Conservation (phyloP, 495 filamentous ascomycete genomes). For the Penicillium pancosmium region DNA sequence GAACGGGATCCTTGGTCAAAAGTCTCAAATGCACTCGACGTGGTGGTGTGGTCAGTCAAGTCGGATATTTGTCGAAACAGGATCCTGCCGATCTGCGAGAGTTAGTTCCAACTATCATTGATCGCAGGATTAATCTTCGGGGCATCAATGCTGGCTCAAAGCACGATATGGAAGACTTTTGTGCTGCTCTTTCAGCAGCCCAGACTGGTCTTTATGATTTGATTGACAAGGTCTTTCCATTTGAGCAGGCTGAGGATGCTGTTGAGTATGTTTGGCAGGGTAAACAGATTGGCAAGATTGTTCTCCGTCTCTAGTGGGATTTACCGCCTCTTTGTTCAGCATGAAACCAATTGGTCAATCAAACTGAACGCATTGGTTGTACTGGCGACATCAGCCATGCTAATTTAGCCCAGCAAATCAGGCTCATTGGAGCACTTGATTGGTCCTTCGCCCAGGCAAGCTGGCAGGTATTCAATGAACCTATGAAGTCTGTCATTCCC, state of each 20-base stretch:
- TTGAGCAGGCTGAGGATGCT: slow-evolving; percentile 40
- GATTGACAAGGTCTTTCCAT: slow-evolving; percentile 33
- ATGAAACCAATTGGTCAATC: too few species aligned
- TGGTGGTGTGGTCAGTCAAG: slow-evolving; percentile 42
- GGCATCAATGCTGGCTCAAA: slow-evolving; percentile 45
- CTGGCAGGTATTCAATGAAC: too few species aligned
- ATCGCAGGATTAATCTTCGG: slow-evolving; percentile 35
- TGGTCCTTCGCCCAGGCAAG: too few species aligned
- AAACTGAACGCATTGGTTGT: too few species aligned
- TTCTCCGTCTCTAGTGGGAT: slow-evolving; percentile 24
- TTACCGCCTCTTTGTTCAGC: background rate
- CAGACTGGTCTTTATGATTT: slow-evolving; percentile 33
- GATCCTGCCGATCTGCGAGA: slow-evolving; percentile 26
- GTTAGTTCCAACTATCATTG: slow-evolving; percentile 36
- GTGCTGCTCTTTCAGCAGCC: slow-evolving; percentile 27
- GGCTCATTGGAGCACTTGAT: too few species aligned
- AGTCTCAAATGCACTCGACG: slow-evolving; percentile 38
- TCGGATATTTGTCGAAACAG: slow-evolving; percentile 42
- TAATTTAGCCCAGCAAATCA: too few species aligned
- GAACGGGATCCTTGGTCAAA: slow-evolving; percentile 33
- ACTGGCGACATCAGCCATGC: too few species aligned
- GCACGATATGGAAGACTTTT: slow-evolving; percentile 39
- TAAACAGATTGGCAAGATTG: slow-evolving; percentile 40
- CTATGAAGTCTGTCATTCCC: too few species aligned
- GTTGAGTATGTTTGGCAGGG: slow-evolving; percentile 42